These are phyloP conservation scores for Plenodomus tracheiphilus DNA, from an alignment of 2,329 filamentous ascomycete species.

Conservation along the genomic window DNA sequence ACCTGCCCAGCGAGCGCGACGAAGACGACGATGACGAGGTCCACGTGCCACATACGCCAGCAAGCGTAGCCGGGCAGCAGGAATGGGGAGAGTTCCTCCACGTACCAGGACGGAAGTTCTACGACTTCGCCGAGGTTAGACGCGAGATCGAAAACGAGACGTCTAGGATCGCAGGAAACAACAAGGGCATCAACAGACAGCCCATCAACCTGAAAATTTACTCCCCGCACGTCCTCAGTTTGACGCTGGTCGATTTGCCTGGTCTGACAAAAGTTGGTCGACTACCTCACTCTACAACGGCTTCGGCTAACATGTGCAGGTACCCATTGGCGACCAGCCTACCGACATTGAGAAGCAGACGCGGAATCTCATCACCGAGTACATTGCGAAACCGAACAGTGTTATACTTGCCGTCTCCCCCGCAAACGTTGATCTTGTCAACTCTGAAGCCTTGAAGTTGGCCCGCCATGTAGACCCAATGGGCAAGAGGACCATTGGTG, in stretches of 20 bases:
- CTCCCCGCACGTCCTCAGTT: conserved; percentile 92
- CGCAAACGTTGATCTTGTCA: conserved; percentile 97
- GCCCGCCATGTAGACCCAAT: conserved; percentile 95
- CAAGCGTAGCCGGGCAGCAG: conserved; percentile 67
- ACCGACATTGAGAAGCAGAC: conserved; percentile 99
- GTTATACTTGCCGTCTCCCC: conserved; percentile 96
- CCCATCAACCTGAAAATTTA: conserved; percentile 99
- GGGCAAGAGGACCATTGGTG: conserved; percentile 91
- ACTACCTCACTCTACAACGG: conserved; percentile 4
- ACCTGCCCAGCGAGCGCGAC: conserved; percentile 74
- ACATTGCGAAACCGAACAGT: conserved; percentile 98
- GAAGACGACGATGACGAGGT: conserved; percentile 69
- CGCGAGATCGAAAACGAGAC: conserved; percentile 98
- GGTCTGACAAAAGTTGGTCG: conserved; percentile 83
- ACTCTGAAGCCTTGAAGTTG: conserved; percentile 95
- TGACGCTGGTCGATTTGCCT: conserved; percentile 94
- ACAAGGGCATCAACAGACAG: conserved; percentile 97
- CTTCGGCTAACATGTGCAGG: conserved; percentile 55
- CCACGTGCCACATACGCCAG: conserved; percentile 74
- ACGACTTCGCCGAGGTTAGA: conserved; percentile 90
- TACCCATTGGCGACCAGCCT: conserved; percentile 96
- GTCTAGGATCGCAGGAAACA: conserved; percentile 88
- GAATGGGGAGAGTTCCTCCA: conserved; percentile 98
- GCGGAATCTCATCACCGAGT: conserved; percentile 92
- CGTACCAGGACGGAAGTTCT: conserved; percentile 84